Percentiles rank a stretch among this genome's conserved stretches.
These are phyloP conservation scores for Dactylellina leptospora DNA, from an alignment of 2,329 filamentous ascomycete genomes.

Conservation along the genomic window DNA sequence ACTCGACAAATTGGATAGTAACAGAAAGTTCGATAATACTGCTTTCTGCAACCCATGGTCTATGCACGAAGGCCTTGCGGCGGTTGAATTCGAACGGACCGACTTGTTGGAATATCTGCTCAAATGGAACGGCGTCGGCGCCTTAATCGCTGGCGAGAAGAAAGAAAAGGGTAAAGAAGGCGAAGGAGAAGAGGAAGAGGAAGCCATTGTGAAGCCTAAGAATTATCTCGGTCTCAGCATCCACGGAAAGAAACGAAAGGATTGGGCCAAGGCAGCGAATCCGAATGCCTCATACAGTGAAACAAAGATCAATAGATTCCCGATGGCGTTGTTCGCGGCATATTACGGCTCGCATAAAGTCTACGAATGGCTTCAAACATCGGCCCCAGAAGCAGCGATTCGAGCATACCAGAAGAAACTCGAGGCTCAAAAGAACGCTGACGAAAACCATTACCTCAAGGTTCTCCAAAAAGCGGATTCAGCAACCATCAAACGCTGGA, in stretches of 20 bases:
- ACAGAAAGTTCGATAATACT: conserved; percentile 60
- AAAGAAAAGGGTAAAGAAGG: conserved; percentile 57
- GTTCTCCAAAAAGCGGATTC: conserved; percentile 48
- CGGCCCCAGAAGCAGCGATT: conserved; percentile 70
- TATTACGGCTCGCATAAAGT: conserved; percentile 68
- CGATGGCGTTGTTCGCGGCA: conserved; percentile 68
- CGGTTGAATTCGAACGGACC: conserved; percentile 51
- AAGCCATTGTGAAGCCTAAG: conserved; percentile 71
- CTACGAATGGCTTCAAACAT: conserved; percentile 80
- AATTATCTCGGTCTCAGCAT: conserved; percentile 82
- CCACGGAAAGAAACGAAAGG: conserved; percentile 75
- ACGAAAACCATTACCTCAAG: conserved; percentile 39
- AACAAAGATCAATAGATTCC: conserved; percentile 65
- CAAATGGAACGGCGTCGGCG: conserved; percentile 53
- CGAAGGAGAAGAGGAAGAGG: conserved; percentile 66
- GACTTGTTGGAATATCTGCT: conserved; percentile 55
- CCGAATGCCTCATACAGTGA: conserved; percentile 61
- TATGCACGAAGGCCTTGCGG: conserved; percentile 53
- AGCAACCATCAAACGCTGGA: conserved; percentile 53
- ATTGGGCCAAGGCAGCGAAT: conserved; percentile 76
- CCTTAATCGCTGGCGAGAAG: conserved; percentile 26
- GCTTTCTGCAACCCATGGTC: conserved; percentile 59
- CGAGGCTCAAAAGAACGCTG: conserved; percentile 29
- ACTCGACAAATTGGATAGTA: conserved; percentile 56
- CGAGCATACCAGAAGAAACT: conserved; percentile 48